phyloP scores from a whole-genome alignment of 345 rosid genomes.

The Bruguiera sexangula region DNA sequence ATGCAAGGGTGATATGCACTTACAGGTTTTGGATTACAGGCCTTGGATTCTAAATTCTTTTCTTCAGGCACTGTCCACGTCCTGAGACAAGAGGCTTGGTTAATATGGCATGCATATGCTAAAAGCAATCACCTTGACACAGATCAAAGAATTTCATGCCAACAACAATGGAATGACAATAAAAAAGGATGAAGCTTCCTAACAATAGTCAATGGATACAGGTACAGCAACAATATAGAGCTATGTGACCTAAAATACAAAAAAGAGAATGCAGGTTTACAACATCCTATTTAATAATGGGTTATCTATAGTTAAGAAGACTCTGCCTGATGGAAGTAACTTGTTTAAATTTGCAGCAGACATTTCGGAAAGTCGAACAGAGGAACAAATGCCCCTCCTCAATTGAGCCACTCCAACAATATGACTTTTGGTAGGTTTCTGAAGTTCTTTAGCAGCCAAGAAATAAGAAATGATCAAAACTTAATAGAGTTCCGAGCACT shows the following conservation, averaged over 20 bases:
- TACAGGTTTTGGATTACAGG: constrained; percentile 36
- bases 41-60: constrained; percentile 15
- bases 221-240: not conserved
- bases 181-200: not conserved
- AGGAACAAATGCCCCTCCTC: not conserved
- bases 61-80: constrained; percentile 40
- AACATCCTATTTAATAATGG: not conserved
- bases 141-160: not conserved
- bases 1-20: constrained; percentile 18
- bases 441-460: not conserved
- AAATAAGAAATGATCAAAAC: not conserved
- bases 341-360: not conserved
- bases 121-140: not conserved
- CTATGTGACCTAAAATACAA: not conserved
- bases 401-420: not conserved
- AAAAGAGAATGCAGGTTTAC: not conserved
- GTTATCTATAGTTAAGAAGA: not conserved
- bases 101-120: constrained; percentile 3
- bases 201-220: not conserved
- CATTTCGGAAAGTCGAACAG: not conserved
- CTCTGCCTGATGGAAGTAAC: not conserved
- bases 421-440: not conserved
- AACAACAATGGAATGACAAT: not conserved
- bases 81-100: constrained; percentile 28
- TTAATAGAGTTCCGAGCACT: not conserved